Evolutionary conservation across 2,329 filamentous ascomycete genomes (phyloP).

Genomic region (Aspergillus nomiae): DNA sequence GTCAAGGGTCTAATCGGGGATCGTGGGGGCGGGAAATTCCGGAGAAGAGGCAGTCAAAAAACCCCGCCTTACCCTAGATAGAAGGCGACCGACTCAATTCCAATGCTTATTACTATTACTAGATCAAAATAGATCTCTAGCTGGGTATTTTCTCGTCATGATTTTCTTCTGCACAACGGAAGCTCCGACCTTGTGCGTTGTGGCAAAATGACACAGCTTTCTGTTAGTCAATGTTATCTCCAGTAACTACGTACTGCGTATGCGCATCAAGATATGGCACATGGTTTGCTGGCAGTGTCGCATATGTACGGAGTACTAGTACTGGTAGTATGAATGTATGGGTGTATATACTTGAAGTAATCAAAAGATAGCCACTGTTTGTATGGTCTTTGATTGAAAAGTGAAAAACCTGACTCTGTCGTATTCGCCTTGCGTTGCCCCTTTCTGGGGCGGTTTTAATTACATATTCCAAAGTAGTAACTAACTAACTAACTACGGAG

Average conservation of each 20-base stretch:
- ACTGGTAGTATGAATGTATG: too few species aligned
- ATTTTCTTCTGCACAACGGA: neutral
- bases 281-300: too few species aligned
- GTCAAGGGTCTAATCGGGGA: neutral
- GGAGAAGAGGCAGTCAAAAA: constrained; percentile 2
- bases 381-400: neutral
- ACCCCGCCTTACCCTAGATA: neutral
- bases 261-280: neutral
- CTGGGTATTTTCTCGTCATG: neutral
- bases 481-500: too few species aligned
- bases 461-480: neutral
- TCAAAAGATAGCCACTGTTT: neutral
- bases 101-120: neutral
- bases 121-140: neutral
- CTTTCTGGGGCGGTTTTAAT: neutral
- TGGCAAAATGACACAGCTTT: neutral
- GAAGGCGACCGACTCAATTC: neutral
- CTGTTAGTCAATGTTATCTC: neutral
- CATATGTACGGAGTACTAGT: too few species aligned
- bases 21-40: constrained; percentile 14
- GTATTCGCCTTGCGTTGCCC: neutral
- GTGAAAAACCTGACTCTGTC: neutral
- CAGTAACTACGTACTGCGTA: neutral
- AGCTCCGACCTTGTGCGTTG: neutral
- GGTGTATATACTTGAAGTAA: neutral